Evolutionary conservation across 2,329 filamentous ascomycete genomes (phyloP), one percentile per base, ranked within the genome.

Genomic region (Talaromyces sp.): DNA sequence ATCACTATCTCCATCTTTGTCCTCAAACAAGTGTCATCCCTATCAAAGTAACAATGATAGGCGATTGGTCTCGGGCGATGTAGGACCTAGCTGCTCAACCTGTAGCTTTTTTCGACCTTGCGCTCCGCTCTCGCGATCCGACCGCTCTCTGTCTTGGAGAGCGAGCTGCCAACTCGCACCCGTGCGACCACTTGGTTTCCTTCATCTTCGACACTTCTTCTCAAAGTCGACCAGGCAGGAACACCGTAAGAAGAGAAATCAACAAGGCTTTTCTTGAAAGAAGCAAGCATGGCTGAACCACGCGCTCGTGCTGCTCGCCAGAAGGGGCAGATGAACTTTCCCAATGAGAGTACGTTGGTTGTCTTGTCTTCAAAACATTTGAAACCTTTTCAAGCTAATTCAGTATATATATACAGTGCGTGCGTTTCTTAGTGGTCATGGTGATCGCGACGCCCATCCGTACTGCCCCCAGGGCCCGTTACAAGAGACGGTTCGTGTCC

Each of bases 241-340:
- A 42, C 6, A n/a, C 4, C 40, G 40, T 47, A 14, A 47, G 5
- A 47, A 23, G 42, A 47, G 16, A 52, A 52, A 52, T n/a, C 27
- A 42, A 33, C 34, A n/a, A 28, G 65, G 64, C 44, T 23, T 23
- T 23, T 23, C 23, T 23, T 23, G 1, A 62, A 63, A 23, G 44
- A 30, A 47, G 60, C 40, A 18, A 65, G 64, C 66, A 85, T 79
- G 74, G 91, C 91, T 81, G 90, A 93, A 79, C 89, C 89, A 65
- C 84, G 90, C 72, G 90, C 89, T 63, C 85, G 90, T 70, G 87
- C 89, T 70, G 89, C 88, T 72, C 89, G 91, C 72, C 91, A 92
- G 80, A 89, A 92, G 76, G 89, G 88, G 66, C 90, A 91, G 76
- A 89, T 92, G 83, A 93, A 91, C 75, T 94, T 95, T 76, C 68